These are phyloP conservation scores for Penicillium glabrum DNA, from an alignment of 2,329 filamentous ascomycete species.

Conservation along the genomic window DNA sequence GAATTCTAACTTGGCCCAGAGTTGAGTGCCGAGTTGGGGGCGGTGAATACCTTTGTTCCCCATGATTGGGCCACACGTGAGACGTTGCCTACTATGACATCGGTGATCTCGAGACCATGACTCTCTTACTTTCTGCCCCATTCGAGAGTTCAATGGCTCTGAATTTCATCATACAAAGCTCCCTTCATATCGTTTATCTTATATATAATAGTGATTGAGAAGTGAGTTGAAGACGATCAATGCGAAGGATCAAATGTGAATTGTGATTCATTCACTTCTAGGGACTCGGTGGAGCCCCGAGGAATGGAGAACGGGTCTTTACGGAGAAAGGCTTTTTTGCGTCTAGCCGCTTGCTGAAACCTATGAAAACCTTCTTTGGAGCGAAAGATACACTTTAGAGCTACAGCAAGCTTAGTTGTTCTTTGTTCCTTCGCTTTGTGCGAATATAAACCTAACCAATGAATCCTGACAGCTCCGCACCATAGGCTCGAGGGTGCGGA, in stretches of 20 bases:
- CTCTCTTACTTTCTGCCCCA: neutral
- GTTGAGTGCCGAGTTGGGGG: conserved; percentile 19
- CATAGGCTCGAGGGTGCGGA: conserved; percentile 11
- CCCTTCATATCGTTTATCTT: neutral
- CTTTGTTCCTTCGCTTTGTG: neutral
- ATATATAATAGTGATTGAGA: neutral
- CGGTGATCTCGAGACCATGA: neutral
- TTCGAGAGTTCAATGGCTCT: neutral
- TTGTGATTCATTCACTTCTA: conserved; percentile 22
- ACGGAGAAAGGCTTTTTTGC: conserved; percentile 11
- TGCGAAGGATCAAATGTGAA: conserved; percentile 4
- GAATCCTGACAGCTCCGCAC: neutral
- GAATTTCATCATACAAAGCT: neutral
- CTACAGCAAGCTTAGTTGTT: neutral
- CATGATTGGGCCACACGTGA: conserved; percentile 22
- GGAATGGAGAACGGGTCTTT: conserved; percentile 21
- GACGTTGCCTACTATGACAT: conserved; percentile 24
- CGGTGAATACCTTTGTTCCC: conserved; percentile 11
- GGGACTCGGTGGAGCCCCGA: conserved; percentile 21
- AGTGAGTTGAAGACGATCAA: neutral
- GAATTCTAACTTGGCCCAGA: conserved; percentile 14
- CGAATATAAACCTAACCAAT: neutral
- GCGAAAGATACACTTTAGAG: neutral
- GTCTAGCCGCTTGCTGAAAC: neutral
- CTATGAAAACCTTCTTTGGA: neutral